A percentile compares a stretch with the other conserved stretches of the same genome.
phyloP scores from a whole-genome alignment of 345 rosid genomes.

The Odontarrhena argentea region DNA sequence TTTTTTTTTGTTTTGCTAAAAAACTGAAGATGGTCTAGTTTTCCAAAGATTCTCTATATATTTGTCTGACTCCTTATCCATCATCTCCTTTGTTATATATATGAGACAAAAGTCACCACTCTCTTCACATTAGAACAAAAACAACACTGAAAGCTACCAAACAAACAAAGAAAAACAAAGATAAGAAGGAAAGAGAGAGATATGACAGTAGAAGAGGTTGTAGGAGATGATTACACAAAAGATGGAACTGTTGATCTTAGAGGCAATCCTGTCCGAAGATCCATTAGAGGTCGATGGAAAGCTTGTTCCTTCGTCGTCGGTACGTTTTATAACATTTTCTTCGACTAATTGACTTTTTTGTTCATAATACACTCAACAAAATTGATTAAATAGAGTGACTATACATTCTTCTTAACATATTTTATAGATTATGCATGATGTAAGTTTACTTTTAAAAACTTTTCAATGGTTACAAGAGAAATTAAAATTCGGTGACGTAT shows the following conservation, averaged over 20 bases:
- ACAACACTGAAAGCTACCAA: too few species aligned
- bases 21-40: not conserved
- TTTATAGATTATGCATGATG: not conserved
- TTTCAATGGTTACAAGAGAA: conserved; percentile 28
- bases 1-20: too few species aligned
- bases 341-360: too few species aligned
- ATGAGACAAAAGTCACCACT: not conserved
- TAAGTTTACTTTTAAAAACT: conserved; percentile 13
- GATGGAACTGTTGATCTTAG: conserved; percentile 78
- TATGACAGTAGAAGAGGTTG: conserved; percentile 38
- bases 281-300: conserved; percentile 70
- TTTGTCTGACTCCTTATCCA: too few species aligned
- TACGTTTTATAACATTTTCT: conserved; percentile 32
- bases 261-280: conserved; percentile 68
- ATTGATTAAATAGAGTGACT: not conserved
- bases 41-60: too few species aligned
- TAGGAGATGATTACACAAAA: conserved; percentile 54
- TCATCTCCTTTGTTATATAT: too few species aligned
- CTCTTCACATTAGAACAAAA: not conserved
- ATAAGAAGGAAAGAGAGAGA: not conserved
- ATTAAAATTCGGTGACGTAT: conserved; percentile 9
- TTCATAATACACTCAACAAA: too few species aligned
- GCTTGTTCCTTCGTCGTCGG: conserved; percentile 77
- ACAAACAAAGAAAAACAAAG: not conserved
- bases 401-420: not conserved